Evolutionary conservation across 768 basidiomycete species (phyloP).

Genomic region (Amanita phalloides): DNA sequence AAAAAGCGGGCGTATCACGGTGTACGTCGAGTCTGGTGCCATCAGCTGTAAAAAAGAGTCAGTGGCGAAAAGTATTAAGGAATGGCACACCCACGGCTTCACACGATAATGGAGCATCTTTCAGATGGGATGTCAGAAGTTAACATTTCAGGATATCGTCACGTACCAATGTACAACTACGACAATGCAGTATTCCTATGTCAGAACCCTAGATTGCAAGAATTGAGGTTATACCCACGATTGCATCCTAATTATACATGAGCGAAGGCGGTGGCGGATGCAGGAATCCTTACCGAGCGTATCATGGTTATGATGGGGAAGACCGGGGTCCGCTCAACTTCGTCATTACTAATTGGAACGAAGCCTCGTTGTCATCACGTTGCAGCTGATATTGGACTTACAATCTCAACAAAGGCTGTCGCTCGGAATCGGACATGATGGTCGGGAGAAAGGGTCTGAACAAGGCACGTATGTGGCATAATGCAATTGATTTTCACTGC

Average conservation of each 20-base stretch:
- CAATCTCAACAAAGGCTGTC: constrained; percentile 31
- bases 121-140: constrained; percentile 4
- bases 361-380: constrained; percentile 1
- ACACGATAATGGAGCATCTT: constrained; percentile 77
- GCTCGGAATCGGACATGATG: constrained; percentile 30
- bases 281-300: constrained; percentile 29
- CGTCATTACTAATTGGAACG: constrained; percentile 23
- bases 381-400: constrained; percentile 15
- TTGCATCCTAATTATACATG: constrained; percentile 39
- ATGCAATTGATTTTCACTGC: not conserved
- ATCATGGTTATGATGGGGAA: constrained; percentile 81
- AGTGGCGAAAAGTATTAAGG: not conserved
- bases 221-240: constrained; percentile 27
- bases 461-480: not conserved
- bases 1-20: constrained; percentile 76
- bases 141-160: not conserved
- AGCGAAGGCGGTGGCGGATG: constrained; percentile 7
- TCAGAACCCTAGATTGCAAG: not conserved
- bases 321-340: constrained; percentile 49
- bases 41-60: constrained; percentile 38
- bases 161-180: constrained; percentile 62
- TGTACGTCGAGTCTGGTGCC: constrained; percentile 85
- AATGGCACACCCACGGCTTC: constrained; percentile 49
- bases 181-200: not conserved
- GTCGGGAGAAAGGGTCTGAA: constrained; percentile 9